Percentiles rank a stretch among this genome's conserved stretches.
Conservation (phyloP, 768 basidiomycete species). For the button mushroom (Agaricus bisporus) region DNA sequence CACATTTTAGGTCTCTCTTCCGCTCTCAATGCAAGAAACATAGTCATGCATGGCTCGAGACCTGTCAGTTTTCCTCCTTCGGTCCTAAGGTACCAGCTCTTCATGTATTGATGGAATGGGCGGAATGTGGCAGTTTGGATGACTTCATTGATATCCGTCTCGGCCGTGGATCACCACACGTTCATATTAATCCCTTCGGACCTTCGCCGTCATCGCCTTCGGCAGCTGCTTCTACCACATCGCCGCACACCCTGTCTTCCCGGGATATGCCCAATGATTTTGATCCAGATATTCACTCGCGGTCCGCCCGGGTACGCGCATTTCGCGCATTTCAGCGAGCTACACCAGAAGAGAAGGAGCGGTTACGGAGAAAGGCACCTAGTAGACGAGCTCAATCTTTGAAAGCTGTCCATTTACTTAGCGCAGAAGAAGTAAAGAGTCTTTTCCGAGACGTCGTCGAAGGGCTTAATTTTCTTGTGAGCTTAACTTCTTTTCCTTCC, state of each 20-base stretch:
- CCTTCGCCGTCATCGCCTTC: conserved; percentile 21
- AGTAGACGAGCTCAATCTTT: conserved; percentile 23
- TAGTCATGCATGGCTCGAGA: conserved; percentile 88
- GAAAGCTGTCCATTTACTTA: conserved; percentile 80
- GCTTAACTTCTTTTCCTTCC: conserved; percentile 16
- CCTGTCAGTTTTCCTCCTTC: conserved; percentile 79
- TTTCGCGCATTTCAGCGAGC: conserved; percentile 68
- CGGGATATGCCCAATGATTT: conserved; percentile 10
- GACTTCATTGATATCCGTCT: conserved; percentile 80
- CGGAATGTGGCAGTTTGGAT: conserved; percentile 83
- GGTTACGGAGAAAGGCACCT: conserved; percentile 32
- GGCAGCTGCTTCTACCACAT: conserved; percentile 12
- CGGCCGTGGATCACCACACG: conserved; percentile 51
- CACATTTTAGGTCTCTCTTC: neutral
- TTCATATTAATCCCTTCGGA: conserved; percentile 36
- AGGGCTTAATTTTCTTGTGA: conserved; percentile 83
- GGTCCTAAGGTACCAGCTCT: conserved; percentile 85
- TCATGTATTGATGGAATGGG: conserved; percentile 91
- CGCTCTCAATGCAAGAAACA: neutral
- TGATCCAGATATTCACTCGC: conserved; percentile 32
- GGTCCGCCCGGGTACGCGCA: conserved; percentile 69
- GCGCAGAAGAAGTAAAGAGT: conserved; percentile 76
- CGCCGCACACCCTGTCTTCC: conserved; percentile 16
- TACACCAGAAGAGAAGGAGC: conserved; percentile 56
- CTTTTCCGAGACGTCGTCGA: conserved; percentile 81